Conservation (phyloP, 176 grass and related monocot genomes). For the Areca catechu region DNA sequence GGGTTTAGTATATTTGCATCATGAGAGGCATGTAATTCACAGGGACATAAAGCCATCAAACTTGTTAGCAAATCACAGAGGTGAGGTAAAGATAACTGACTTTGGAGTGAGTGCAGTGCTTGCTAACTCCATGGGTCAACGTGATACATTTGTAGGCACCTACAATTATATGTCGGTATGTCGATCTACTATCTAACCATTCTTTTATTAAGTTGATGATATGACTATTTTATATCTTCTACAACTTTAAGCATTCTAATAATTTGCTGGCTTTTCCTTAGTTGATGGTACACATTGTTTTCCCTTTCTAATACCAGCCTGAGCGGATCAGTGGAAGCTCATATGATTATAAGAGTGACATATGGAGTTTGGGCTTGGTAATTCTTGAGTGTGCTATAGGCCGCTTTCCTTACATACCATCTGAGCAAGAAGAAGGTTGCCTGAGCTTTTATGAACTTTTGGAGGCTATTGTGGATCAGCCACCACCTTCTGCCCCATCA, state of each 20-base stretch:
- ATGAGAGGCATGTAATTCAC: slow-evolving; percentile 92
- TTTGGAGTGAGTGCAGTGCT: slow-evolving; percentile 88
- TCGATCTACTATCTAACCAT: slow-evolving; percentile 6
- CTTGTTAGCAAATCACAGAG: slow-evolving; percentile 81
- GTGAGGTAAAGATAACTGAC: slow-evolving; percentile 93
- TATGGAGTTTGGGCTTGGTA: slow-evolving; percentile 94
- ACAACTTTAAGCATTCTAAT: too few species aligned
- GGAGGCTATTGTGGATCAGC: slow-evolving; percentile 94
- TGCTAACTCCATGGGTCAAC: slow-evolving; percentile 81
- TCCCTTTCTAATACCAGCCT: slow-evolving; percentile 27
- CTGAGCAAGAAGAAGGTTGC: slow-evolving; percentile 59
- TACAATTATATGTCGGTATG: slow-evolving; percentile 97
- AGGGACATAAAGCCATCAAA: slow-evolving; percentile 95
- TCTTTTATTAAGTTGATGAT: too few species aligned
- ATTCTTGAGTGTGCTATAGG: slow-evolving; percentile 97
- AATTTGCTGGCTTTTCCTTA: slow-evolving; percentile 12
- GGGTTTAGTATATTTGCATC: slow-evolving; percentile 89
- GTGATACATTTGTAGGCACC: slow-evolving; percentile 94
- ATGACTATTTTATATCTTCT: too few species aligned
- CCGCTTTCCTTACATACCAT: slow-evolving; percentile 74
- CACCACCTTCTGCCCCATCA: slow-evolving; percentile 68
- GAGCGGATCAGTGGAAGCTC: slow-evolving; percentile 88
- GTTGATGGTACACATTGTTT: too few species aligned
- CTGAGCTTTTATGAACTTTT: slow-evolving; percentile 91
- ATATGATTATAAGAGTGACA: slow-evolving; percentile 95